Percentiles rank a stretch among this genome's conserved stretches.
Evolutionary conservation across 257 asterid genomes (phyloP).

Genomic region (Plantago major): DNA sequence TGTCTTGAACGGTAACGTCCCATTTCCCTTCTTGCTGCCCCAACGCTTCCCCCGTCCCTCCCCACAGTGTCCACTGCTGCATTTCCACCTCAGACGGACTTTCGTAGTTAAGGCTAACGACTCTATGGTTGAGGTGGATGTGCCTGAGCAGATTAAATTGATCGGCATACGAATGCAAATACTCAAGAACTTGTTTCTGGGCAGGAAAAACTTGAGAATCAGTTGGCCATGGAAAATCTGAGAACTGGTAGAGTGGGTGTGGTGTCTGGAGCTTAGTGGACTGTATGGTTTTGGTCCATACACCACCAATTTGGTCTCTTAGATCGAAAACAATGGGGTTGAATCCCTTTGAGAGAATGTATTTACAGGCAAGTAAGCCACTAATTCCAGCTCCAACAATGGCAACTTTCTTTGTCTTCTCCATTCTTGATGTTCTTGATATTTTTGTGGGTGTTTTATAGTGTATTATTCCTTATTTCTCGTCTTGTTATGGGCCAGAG

Average conservation of each 20-base stretch:
- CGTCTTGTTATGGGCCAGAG: too few species aligned
- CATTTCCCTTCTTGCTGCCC: conserved; percentile 28
- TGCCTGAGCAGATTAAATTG: conserved; percentile 31
- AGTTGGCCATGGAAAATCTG: conserved; percentile 57
- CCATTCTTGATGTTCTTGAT: conserved; percentile 16
- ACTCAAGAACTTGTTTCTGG: conserved; percentile 23
- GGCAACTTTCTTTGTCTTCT: conserved; percentile 24
- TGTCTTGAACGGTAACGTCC: conserved; percentile 28
- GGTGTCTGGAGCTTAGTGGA: conserved; percentile 37
- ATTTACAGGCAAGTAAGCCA: conserved; percentile 54
- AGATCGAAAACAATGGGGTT: conserved; percentile 43
- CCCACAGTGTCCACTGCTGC: conserved; percentile 30
- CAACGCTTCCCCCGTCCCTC: conserved; percentile 30
- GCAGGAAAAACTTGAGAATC: conserved; percentile 31
- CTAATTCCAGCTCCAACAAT: conserved; percentile 58
- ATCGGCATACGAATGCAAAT: conserved; percentile 38
- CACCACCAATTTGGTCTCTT: conserved; percentile 34
- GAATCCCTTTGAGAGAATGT: conserved; percentile 41
- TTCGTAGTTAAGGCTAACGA: conserved; percentile 29
- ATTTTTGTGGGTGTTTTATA: neutral
- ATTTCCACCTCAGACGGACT: conserved; percentile 25
- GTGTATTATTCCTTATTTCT: too few species aligned
- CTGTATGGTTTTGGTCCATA: conserved; percentile 29
- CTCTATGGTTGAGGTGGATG: conserved; percentile 35
- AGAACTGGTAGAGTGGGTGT: conserved; percentile 35